A percentile compares a stretch with the other conserved stretches of the same genome.
Evolutionary conservation across 1,139 yeast species (phyloP).

Genomic region (Geotrichum klebahnii): DNA sequence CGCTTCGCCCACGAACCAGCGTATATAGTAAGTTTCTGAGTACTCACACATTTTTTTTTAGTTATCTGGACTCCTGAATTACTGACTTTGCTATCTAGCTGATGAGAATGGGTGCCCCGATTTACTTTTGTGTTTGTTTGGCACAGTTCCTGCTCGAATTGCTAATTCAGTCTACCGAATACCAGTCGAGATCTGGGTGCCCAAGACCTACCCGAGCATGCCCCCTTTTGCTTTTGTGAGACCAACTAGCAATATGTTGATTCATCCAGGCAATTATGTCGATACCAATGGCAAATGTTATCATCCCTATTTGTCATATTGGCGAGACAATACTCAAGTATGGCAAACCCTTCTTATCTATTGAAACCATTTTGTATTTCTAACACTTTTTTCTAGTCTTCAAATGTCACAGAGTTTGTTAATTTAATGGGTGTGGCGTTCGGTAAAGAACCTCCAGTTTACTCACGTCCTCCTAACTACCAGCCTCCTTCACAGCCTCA

Average conservation of each 20-base stretch:
- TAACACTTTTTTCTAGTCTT: constrained; percentile 28
- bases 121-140: constrained; percentile 61
- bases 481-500: constrained; percentile 19
- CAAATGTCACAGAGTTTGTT: constrained; percentile 43
- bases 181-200: constrained; percentile 77
- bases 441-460: constrained; percentile 50
- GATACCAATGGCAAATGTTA: constrained; percentile 73
- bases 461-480: constrained; percentile 24
- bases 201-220: constrained; percentile 59
- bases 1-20: constrained; percentile 65
- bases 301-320: constrained; percentile 60
- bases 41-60: background rate
- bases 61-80: background rate
- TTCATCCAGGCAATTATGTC: constrained; percentile 61
- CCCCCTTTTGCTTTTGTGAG: constrained; percentile 62
- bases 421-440: constrained; percentile 44
- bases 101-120: constrained; percentile 54
- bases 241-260: constrained; percentile 47
- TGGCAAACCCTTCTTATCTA: background rate
- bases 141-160: constrained; percentile 46
- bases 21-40: constrained; percentile 46
- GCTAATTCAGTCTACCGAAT: constrained; percentile 41
- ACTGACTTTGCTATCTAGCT: constrained; percentile 32
- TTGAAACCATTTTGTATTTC: background rate
- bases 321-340: constrained; percentile 43